These are phyloP conservation scores for Xylaria sp. DNA, from an alignment of 495 filamentous ascomycete species.

Conservation along the genomic window DNA sequence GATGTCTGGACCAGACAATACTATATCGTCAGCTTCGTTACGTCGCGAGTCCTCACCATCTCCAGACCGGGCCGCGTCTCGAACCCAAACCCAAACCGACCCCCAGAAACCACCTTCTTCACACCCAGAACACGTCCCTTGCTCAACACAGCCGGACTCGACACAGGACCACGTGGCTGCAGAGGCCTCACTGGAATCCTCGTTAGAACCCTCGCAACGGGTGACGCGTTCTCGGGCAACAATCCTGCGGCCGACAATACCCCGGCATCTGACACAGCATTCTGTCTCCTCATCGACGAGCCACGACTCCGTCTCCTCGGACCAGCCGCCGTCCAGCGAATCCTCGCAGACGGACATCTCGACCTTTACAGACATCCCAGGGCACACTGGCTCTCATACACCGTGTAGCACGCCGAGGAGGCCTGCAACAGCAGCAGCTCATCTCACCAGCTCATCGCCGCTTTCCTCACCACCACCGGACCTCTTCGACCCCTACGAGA, in stretches of 20 bases:
- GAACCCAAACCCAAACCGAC: neutral
- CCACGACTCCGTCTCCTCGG: conserved; percentile 34
- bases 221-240: conserved; percentile 34
- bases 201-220: conserved; percentile 15
- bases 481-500: conserved; percentile 53
- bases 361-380: conserved; percentile 2
- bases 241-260: conserved; percentile 32
- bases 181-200: conserved; percentile 3
- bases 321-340: conserved; percentile 27
- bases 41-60: neutral
- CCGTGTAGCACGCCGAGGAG: conserved; percentile 33
- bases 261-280: conserved; percentile 30
- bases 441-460: conserved; percentile 47
- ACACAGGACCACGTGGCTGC: neutral
- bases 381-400: neutral
- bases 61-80: neutral
- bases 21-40: neutral
- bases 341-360: conserved; percentile 38
- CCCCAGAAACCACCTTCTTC: neutral
- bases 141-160: neutral
- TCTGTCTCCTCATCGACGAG: conserved; percentile 33
- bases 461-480: conserved; percentile 55
- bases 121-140: neutral
- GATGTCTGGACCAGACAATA: conserved; percentile 33
- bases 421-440: conserved; percentile 25